These are phyloP conservation scores for Monosporascus sp. DNA, from an alignment of 2,329 filamentous ascomycete genomes.

Conservation along the genomic window DNA sequence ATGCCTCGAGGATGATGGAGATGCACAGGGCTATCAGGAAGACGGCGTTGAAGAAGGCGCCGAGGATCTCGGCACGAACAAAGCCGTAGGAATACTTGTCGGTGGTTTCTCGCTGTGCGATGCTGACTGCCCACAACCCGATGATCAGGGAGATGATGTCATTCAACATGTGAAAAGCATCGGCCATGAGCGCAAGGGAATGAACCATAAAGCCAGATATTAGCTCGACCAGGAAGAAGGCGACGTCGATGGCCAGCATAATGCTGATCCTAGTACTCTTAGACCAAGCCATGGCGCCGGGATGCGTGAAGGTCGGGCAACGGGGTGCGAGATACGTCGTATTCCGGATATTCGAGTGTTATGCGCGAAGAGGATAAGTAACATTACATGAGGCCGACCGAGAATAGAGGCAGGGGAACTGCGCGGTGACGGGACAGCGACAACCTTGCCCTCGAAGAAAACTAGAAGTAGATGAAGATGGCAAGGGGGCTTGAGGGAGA, in stretches of 20 bases:
- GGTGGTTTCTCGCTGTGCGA: conserved; percentile 77
- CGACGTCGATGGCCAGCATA: conserved; percentile 83
- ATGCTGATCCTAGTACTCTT: conserved; percentile 90
- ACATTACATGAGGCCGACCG: too few species aligned
- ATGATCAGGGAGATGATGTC: conserved; percentile 93
- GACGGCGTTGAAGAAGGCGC: conserved; percentile 93
- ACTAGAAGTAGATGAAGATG: too few species aligned
- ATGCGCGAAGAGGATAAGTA: too few species aligned
- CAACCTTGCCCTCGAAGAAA: too few species aligned
- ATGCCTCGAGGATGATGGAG: conserved; percentile 91
- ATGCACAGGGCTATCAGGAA: conserved; percentile 95
- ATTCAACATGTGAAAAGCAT: conserved; percentile 99
- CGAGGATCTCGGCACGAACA: conserved; percentile 94
- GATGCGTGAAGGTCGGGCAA: background rate
- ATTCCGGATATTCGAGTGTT: too few species aligned
- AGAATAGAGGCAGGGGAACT: too few species aligned
- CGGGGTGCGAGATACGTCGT: too few species aligned
- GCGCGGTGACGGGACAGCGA: too few species aligned
- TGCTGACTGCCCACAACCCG: conserved; percentile 90
- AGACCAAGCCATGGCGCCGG: conserved; percentile 69
- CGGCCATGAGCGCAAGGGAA: conserved; percentile 88
- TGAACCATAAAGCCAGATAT: conserved; percentile 80
- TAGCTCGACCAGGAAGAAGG: conserved; percentile 88
- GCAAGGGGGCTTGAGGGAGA: too few species aligned
- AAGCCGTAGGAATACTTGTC: conserved; percentile 96